Evolutionary conservation across 257 asterid genomes (phyloP).

Genomic region (Catharanthus roseus): DNA sequence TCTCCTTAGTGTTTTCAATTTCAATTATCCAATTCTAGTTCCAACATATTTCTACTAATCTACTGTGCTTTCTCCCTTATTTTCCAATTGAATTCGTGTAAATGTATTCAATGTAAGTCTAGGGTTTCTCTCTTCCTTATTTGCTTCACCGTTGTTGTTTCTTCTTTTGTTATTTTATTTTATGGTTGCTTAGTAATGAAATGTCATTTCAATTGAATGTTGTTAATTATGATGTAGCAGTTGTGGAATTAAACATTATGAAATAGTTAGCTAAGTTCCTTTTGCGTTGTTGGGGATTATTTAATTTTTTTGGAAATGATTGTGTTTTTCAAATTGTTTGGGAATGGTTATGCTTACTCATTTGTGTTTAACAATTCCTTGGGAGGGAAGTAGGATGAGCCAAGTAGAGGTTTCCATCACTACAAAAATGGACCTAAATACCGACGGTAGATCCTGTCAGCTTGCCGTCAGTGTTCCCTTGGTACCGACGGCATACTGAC

Average conservation of each 20-base stretch:
- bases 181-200: not conserved
- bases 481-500: too few species aligned
- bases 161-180: not conserved
- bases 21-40: constrained; percentile 14
- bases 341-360: not conserved
- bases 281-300: not conserved
- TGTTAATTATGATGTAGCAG: not conserved
- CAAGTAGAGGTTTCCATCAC: constrained; percentile 43
- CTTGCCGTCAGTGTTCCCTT: too few species aligned
- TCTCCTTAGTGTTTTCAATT: constrained; percentile 44
- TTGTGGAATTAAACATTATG: not conserved
- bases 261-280: not conserved
- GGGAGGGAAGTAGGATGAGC: constrained; percentile 39
- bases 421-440: too few species aligned
- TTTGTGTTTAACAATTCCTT: constrained; percentile 1
- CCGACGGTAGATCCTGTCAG: too few species aligned
- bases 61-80: not conserved
- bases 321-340: not conserved
- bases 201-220: constrained; percentile 1
- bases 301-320: not conserved
- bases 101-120: constrained; percentile 33
- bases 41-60: not conserved
- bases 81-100: constrained; percentile 21
- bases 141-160: not conserved
- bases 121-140: not conserved